Evolutionary conservation across 192 early-diverging fungal genomes (phyloP).

Genomic region (Coemansia sp.): DNA sequence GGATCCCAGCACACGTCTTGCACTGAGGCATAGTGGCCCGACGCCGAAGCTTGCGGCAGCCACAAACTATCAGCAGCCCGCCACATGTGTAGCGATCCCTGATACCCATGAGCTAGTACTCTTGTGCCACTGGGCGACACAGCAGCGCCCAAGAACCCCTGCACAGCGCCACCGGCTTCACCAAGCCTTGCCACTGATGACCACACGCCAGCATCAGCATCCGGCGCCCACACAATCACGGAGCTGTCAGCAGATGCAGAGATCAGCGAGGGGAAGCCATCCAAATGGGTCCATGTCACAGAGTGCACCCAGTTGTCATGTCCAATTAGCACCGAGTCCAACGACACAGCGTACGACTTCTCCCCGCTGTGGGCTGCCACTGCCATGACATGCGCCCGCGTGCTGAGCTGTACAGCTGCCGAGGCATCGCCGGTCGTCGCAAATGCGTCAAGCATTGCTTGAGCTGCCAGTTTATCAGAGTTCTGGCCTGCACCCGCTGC

Average conservation of each 20-base stretch:
- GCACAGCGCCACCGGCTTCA: conserved; percentile 77
- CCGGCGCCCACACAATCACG: conserved; percentile 87
- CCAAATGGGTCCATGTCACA: conserved; percentile 62
- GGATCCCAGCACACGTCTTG: conserved; percentile 84
- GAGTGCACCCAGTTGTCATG: conserved; percentile 97
- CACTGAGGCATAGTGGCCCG: conserved; percentile 81
- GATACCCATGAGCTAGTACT: conserved; percentile 75
- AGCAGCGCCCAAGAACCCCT: conserved; percentile 80
- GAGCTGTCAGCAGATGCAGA: conserved; percentile 91
- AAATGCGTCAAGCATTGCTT: conserved; percentile 24
- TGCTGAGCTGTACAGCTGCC: conserved; percentile 63
- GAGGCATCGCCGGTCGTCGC: neutral
- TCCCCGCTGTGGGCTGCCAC: neutral
- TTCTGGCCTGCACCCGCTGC: neutral
- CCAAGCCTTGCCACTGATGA: conserved; percentile 79
- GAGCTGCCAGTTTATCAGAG: conserved; percentile 9
- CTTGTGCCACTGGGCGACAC: conserved; percentile 63
- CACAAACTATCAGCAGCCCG: conserved; percentile 48
- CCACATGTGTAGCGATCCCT: conserved; percentile 88
- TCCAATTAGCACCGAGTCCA: conserved; percentile 89
- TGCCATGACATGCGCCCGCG: conserved; percentile 65
- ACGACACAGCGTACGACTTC: conserved; percentile 57
- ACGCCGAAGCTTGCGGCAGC: conserved; percentile 67
- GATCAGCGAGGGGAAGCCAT: conserved; percentile 61
- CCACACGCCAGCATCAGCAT: conserved; percentile 79